A percentile compares a stretch with the other conserved stretches of the same genome.
Conservation (phyloP, 2,329 filamentous ascomycete genomes). For the Esteya vermicola region DNA sequence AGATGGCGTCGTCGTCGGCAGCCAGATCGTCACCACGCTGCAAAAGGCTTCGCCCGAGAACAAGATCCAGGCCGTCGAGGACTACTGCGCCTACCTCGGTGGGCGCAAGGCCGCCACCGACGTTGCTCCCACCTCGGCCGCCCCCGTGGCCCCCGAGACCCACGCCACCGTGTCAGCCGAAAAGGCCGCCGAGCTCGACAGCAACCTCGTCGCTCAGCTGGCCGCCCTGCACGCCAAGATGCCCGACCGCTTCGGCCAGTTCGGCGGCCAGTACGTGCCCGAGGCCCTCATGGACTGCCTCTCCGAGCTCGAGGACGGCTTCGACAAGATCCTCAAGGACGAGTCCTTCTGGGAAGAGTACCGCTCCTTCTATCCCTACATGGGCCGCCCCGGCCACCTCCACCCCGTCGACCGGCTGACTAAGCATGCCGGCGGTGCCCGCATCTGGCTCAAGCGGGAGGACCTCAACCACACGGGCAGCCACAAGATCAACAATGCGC, state of each 20-base stretch:
- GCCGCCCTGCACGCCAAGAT: constrained; percentile 69
- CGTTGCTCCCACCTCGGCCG: constrained; percentile 43
- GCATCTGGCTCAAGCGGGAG: constrained; percentile 96
- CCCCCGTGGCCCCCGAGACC: constrained; percentile 45
- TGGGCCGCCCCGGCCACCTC: constrained; percentile 84
- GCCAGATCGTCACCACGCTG: constrained; percentile 79
- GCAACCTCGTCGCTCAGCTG: constrained; percentile 65
- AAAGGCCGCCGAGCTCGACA: constrained; percentile 31
- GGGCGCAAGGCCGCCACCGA: constrained; percentile 28
- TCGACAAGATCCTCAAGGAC: constrained; percentile 76
- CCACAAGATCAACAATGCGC: constrained; percentile 98
- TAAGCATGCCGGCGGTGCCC: constrained; percentile 77
- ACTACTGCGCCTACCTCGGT: constrained; percentile 64
- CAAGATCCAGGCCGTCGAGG: constrained; percentile 55
- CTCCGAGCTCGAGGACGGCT: constrained; percentile 77
- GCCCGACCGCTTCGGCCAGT: constrained; percentile 83
- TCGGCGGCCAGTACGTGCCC: constrained; percentile 93
- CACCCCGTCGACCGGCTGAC: constrained; percentile 83
- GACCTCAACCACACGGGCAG: constrained; percentile 96
- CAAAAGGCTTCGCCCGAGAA: constrained; percentile 43
- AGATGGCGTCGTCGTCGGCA: constrained; percentile 93
- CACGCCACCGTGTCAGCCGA: constrained; percentile 43
- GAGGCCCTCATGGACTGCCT: constrained; percentile 97
- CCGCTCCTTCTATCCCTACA: constrained; percentile 90
- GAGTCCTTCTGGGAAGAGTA: constrained; percentile 95